Base-by-base conservation (phyloP, 2,329 filamentous ascomycete genomes). In the Dactylella cylindrospora region DNA sequence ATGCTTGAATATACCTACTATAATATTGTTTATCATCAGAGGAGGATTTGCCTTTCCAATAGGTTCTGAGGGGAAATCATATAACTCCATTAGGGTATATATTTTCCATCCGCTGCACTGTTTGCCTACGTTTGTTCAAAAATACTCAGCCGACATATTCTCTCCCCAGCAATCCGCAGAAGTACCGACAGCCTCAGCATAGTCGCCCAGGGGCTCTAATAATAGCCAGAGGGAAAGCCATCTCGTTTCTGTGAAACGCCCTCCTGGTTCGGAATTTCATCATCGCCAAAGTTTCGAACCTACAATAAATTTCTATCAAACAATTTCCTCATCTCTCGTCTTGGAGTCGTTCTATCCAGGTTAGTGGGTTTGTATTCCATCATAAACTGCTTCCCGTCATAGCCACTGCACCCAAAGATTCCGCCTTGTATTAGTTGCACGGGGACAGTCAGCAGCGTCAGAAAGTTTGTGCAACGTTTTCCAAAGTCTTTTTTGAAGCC, bases 181-280 rank as follows among this genome's bases (percentile, higher is more conserved):
- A 62, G 57, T 44, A 44, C 57, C 57, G 57, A 54, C 47, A 54
- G 45, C 51, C 57, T 44, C 49, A 49, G 57, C 49, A 54, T 39
- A 22, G 19, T 15, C 38, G 25, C 36, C 29, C n/a, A 41, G 57
- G 31, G 26, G 19, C 40, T 49, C 57, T 62, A 62, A 54, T 49
- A 28, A 62, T 62, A 62, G 38, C 47, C 49, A 43, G 36, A 47
- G 50, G 33, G 29, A 62, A 36, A 38, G 28, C 13, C 20, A 20
- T 41, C 32, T 49, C 57, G 57, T 62, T 62, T 62, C 57, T 54
- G 57, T 38, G 57, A 62, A 62, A 44, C 57, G 57, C 49, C 39
- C 50, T 54, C 39, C 49, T 44, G 49, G 57, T 31, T 47, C 33
- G 54, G 33, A 35, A 43, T 32, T 32, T 43, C 25, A 53, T 43